These are phyloP conservation scores for Laburnicola sp. DNA, from an alignment of 2,329 filamentous ascomycete species.

Conservation along the genomic window DNA sequence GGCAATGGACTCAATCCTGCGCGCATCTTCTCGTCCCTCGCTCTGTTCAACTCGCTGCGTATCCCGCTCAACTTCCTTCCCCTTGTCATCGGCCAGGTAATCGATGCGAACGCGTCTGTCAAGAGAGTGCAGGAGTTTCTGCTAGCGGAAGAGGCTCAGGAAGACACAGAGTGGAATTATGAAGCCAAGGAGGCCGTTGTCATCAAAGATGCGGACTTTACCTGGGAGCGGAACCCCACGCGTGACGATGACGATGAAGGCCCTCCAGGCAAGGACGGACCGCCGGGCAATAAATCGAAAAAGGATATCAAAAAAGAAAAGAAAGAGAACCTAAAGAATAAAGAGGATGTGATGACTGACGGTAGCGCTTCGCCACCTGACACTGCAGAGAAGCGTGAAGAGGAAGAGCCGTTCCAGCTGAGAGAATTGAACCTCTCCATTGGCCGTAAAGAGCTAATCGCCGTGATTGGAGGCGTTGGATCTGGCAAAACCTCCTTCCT, in stretches of 20 bases:
- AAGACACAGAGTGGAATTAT: slow-evolving; percentile 65
- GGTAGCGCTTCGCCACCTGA: slow-evolving; percentile 51
- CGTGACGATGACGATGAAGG: slow-evolving; percentile 43
- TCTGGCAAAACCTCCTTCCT: slow-evolving; percentile 90
- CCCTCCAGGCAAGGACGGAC: slow-evolving; percentile 23
- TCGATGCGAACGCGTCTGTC: slow-evolving; percentile 85
- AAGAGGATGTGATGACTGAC: slow-evolving; percentile 23
- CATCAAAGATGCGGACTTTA: slow-evolving; percentile 74
- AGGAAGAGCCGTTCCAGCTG: slow-evolving; percentile 70
- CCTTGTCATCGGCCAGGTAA: slow-evolving; percentile 82
- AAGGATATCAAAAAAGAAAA: slow-evolving; percentile 54
- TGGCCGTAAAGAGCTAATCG: slow-evolving; percentile 75
- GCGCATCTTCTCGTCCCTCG: slow-evolving; percentile 86
- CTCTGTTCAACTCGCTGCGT: slow-evolving; percentile 87
- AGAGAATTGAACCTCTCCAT: slow-evolving; percentile 68
- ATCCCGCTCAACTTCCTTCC: slow-evolving; percentile 89
- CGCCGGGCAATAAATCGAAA: slow-evolving; percentile 50
- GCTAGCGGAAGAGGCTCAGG: slow-evolving; percentile 78
- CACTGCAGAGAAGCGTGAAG: slow-evolving; percentile 48
- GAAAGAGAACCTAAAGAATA: slow-evolving; percentile 49
- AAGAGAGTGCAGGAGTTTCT: slow-evolving; percentile 87
- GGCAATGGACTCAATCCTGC: slow-evolving; percentile 72
- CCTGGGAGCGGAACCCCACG: slow-evolving; percentile 76
- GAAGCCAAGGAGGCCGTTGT: slow-evolving; percentile 63
- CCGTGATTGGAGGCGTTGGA: slow-evolving; percentile 85